These are phyloP conservation scores for Aspergillus eucalypticola DNA, from an alignment of 2,329 filamentous ascomycete genomes.

Conservation along the genomic window DNA sequence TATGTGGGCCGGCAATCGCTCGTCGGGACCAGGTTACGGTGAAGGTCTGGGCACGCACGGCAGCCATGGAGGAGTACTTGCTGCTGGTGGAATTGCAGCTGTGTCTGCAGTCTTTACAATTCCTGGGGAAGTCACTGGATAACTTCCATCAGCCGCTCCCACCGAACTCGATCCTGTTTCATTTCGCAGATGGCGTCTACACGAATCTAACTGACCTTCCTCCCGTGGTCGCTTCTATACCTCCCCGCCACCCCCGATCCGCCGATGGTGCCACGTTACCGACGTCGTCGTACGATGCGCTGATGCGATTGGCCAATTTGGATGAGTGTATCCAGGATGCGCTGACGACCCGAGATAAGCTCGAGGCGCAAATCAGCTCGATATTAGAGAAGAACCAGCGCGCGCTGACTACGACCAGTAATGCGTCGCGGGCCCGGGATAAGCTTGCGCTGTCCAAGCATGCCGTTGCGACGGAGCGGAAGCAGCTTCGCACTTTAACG, in stretches of 20 bases:
- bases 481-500: conserved; percentile 62
- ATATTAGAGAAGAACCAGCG: conserved; percentile 43
- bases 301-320: conserved; percentile 85
- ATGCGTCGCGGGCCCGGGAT: conserved; percentile 43
- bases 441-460: conserved; percentile 45
- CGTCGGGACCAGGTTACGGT: conserved; percentile 66
- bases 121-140: conserved; percentile 67
- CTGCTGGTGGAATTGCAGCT: conserved; percentile 72
- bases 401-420: conserved; percentile 32
- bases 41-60: conserved; percentile 70
- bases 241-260: conserved; percentile 30
- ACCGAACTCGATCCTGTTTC: conserved; percentile 79
- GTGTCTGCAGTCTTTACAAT: conserved; percentile 72
- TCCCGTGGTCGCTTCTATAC: conserved; percentile 35
- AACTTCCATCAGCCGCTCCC: conserved; percentile 72
- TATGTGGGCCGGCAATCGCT: conserved; percentile 63
- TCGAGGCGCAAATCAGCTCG: conserved; percentile 75
- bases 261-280: conserved; percentile 54
- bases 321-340: conserved; percentile 92
- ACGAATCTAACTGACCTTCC: conserved; percentile 70
- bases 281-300: conserved; percentile 80
- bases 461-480: conserved; percentile 64
- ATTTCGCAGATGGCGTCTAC: conserved; percentile 84
- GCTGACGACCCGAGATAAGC: conserved; percentile 69
- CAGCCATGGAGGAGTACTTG: conserved; percentile 57